Evolutionary conservation across 768 basidiomycete genomes (phyloP), one percentile per base, ranked within the genome.

Genomic region (Collybia nuda): DNA sequence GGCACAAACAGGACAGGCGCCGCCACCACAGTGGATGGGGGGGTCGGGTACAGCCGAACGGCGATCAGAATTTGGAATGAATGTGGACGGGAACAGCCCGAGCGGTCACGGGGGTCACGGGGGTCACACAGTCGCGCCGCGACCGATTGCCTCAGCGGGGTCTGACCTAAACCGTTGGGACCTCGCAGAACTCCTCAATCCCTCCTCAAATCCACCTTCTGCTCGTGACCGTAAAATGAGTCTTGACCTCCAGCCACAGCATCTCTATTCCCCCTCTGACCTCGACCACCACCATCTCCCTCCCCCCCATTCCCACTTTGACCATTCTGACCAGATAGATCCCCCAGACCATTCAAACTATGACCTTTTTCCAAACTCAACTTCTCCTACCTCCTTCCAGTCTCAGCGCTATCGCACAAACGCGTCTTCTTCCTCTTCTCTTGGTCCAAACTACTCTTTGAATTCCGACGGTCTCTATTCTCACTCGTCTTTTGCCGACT

Each of bases 361-460:
- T 67, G 81, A 86, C 64, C 66, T 90, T 44, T 88, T 88, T 67
- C 73, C 78, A 50, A 74, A 72, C 64, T 72, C 76, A 12, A 38
- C 45, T 41, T 63, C 68, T 21, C 57, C 63, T 51, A 53, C 57
- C 55, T 69, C 79, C 6, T 82, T 83, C 62, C 66, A 70, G 44
- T 77, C 80, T 40, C 74, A 80, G 51, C 82, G 86, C 59, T 88
- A 88, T 69, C 81, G 85, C 52, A 74, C 83, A 39, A 86, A 86
- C 72, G 83, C 84, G 26, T 84, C 86, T 44, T 86, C 86, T 0
- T 82, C 84, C 19, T 83, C 85, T 6, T 85, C 84, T n/a, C 73
- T 86, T 8, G 77, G 72, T n/a, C 79, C 78, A 40, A 67, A 64
- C 53, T 86, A 82, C 62, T 66, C 65, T 41, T 76, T 86, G 51